A percentile compares a stretch with the other conserved stretches of the same genome.
Conservation (phyloP, 805 yeast species). For the Wickerhamomyces chambardii region DNA sequence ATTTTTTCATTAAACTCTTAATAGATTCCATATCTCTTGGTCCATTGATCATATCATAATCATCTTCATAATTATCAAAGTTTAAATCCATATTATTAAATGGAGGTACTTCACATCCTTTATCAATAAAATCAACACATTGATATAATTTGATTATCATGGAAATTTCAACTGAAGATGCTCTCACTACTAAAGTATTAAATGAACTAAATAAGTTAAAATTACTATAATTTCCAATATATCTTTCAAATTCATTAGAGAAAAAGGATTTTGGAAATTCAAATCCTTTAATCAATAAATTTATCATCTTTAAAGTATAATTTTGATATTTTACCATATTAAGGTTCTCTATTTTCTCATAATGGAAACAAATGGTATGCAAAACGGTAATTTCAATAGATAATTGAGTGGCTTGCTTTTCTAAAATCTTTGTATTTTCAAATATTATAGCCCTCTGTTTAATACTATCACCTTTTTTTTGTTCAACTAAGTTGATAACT, state of each 20-base stretch:
- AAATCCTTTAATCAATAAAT: neutral
- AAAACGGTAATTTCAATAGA: conserved; percentile 6
- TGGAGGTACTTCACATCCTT: too few relatives aligned
- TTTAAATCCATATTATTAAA: too few relatives aligned
- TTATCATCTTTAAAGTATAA: conserved; percentile 1
- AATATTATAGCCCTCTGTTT: conserved; percentile 5
- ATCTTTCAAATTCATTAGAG: conserved; percentile 3
- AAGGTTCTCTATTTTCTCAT: conserved; percentile 7
- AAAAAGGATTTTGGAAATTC: conserved; percentile 7
- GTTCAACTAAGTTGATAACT: conserved; percentile 2
- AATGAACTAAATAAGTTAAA: too few relatives aligned
- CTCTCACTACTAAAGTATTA: too few relatives aligned
- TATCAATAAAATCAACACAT: too few relatives aligned
- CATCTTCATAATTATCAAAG: too few relatives aligned
- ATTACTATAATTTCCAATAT: too few relatives aligned
- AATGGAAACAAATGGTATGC: conserved; percentile 5
- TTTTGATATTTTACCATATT: conserved; percentile 4
- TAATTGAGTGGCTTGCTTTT: conserved; percentile 4
- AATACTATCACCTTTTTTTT: conserved; percentile 2
- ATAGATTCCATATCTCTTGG: too few relatives aligned
- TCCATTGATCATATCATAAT: too few relatives aligned
- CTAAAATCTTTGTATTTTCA: conserved; percentile 6
- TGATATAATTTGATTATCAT: too few relatives aligned
- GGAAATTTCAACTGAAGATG: too few relatives aligned
- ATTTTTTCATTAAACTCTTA: too few relatives aligned